phyloP scores from a whole-genome alignment of 768 basidiomycete genomes.

The Suillus spraguei region DNA sequence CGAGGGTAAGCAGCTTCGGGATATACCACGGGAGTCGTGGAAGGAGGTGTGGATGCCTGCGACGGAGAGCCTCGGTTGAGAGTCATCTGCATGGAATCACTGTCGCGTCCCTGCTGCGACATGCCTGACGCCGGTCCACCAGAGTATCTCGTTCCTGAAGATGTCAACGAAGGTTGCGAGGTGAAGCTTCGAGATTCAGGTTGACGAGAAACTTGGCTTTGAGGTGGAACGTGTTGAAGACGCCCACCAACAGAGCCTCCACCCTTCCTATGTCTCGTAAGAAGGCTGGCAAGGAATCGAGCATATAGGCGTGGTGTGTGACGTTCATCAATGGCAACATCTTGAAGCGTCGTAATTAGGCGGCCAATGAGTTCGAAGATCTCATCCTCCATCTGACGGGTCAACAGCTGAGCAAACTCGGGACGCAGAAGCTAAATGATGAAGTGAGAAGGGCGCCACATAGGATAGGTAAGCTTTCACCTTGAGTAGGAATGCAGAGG shows the following conservation, averaged over 20 bases:
- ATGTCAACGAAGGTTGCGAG: slow-evolving; percentile 34
- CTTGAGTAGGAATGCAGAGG: slow-evolving; percentile 83
- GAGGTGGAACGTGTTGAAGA: slow-evolving; percentile 51
- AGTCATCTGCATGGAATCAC: slow-evolving; percentile 36
- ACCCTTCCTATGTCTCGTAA: slow-evolving; percentile 70
- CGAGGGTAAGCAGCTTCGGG: slow-evolving; percentile 47
- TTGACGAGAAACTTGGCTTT: slow-evolving; percentile 32
- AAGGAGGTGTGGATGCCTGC: neutral
- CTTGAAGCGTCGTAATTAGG: slow-evolving; percentile 71
- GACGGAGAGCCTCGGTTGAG: neutral
- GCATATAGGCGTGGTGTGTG: slow-evolving; percentile 83
- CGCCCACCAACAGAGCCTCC: slow-evolving; percentile 57
- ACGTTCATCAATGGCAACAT: slow-evolving; percentile 79
- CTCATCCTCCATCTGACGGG: slow-evolving; percentile 60
- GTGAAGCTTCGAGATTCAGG: slow-evolving; percentile 17
- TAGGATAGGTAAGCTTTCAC: slow-evolving; percentile 34
- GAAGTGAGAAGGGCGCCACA: slow-evolving; percentile 1
- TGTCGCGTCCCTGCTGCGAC: slow-evolving; percentile 22
- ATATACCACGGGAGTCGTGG: slow-evolving; percentile 2
- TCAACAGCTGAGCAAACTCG: slow-evolving; percentile 66
- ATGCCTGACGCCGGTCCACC: slow-evolving; percentile 18
- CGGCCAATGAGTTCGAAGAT: slow-evolving; percentile 73
- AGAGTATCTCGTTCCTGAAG: slow-evolving; percentile 24
- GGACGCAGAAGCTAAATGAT: slow-evolving; percentile 63
- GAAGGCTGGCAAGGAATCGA: slow-evolving; percentile 73